These are phyloP conservation scores for Penicillium sp. DNA, from an alignment of 2,329 filamentous ascomycete genomes.

Conservation along the genomic window DNA sequence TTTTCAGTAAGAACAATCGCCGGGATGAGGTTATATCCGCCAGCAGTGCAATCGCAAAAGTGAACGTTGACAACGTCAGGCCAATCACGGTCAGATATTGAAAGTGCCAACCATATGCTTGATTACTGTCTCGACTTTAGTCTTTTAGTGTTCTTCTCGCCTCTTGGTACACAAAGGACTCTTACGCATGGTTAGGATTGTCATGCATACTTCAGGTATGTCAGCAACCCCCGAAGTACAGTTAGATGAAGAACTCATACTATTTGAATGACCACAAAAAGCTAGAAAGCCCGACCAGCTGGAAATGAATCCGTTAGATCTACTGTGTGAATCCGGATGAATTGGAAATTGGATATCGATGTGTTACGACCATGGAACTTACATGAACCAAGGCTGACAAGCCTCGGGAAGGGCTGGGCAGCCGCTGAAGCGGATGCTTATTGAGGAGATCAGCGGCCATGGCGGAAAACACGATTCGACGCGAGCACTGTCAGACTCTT, in stretches of 20 bases:
- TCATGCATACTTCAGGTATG: conserved; percentile 36
- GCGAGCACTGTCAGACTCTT: neutral
- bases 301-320: neutral
- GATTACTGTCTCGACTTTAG: conserved; percentile 41
- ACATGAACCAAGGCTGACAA: conserved; percentile 46
- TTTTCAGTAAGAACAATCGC: conserved; percentile 55
- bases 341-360: neutral
- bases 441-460: conserved; percentile 24
- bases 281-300: conserved; percentile 42
- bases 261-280: conserved; percentile 47
- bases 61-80: conserved; percentile 52
- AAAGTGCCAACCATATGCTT: conserved; percentile 63
- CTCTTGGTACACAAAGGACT: neutral
- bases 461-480: neutral
- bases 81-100: conserved; percentile 64
- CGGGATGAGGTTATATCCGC: conserved; percentile 54
- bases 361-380: conserved; percentile 9
- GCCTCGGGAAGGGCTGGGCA: conserved; percentile 43
- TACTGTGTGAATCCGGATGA: neutral
- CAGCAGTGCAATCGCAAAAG: conserved; percentile 52
- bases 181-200: conserved; percentile 43
- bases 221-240: conserved; percentile 10
- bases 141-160: conserved; percentile 1
- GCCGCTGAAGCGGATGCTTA: conserved; percentile 44
- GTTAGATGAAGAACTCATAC: conserved; percentile 29